Percentiles rank a stretch among this genome's conserved stretches.
These are phyloP conservation scores for Paramecium biaurelia DNA, from an alignment of 73 alveolate species.

Conservation along the genomic window DNA sequence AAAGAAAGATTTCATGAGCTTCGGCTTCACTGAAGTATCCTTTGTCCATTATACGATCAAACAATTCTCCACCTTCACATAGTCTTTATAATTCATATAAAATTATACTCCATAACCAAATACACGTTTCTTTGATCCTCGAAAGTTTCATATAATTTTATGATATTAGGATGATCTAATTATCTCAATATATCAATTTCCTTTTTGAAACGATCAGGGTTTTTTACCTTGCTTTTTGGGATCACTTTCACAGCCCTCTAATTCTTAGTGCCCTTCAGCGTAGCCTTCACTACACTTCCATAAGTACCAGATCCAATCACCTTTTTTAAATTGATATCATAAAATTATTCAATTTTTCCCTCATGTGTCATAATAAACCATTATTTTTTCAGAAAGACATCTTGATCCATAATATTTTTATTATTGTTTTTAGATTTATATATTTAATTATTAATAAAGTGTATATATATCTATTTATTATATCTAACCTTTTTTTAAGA, in stretches of 20 bases:
- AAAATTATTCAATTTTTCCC: slow-evolving; percentile 60
- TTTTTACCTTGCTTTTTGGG: slow-evolving; percentile 71
- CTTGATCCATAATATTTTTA: neutral
- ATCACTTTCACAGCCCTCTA: slow-evolving; percentile 86
- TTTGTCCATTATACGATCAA: slow-evolving; percentile 69
- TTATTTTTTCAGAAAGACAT: slow-evolving; percentile 48
- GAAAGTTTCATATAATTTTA: slow-evolving; percentile 76
- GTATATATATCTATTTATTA: neutral
- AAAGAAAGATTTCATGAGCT: slow-evolving; percentile 66
- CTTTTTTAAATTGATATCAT: slow-evolving; percentile 55
- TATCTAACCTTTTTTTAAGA: neutral
- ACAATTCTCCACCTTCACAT: slow-evolving; percentile 82
- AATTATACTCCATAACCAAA: slow-evolving; percentile 72
- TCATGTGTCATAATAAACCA: slow-evolving; percentile 56
- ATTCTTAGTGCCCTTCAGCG: slow-evolving; percentile 75
- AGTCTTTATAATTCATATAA: neutral
- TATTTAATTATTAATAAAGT: neutral
- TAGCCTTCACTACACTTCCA: slow-evolving; percentile 89
- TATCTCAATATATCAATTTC: slow-evolving; percentile 67
- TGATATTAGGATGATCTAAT: slow-evolving; percentile 79
- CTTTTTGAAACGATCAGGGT: slow-evolving; percentile 69
- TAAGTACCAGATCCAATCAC: slow-evolving; percentile 89
- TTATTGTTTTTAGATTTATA: neutral
- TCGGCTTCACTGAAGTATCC: slow-evolving; percentile 71
- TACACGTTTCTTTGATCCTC: slow-evolving; percentile 77